Base-by-base conservation (phyloP, 306 rosid species). In the Mimosa bimucronata region DNA sequence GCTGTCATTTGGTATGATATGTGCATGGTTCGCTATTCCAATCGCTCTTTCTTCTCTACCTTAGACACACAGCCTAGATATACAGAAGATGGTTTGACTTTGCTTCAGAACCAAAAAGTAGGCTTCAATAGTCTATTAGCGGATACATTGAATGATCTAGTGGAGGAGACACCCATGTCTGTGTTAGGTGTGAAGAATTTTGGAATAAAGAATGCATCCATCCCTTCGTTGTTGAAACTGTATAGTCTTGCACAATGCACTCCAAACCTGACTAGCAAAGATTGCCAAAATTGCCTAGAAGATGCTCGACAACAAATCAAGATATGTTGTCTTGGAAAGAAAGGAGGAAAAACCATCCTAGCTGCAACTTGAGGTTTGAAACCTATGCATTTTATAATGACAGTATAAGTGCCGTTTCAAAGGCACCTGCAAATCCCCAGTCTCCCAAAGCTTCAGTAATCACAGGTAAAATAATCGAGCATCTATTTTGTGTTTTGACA, bases 21-120 rank as follows among this genome's bases (percentile, higher is more conserved):
- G 58, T 76, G 86, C 75, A 23, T 84, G 84, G 1, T 75, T 10
- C 75, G 83, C 10, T 86, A 78, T 76, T 84, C 89, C 50, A 68
- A 66, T 31, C 57, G 69, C 1, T 78, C 58, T 10, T 44, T 71
- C 38, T 66, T 34, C 71, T 31, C 44, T 3, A 66, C 15, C 5
- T 0, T 66, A 1, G 26, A 34, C 23, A 31, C 45, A 16, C 4
- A 6, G 3, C 71, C 44, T 65, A 15, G 0, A 31, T 31, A 4
- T n/a, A 65, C 18, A 15, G 0, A 29, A 13, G 1, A 9, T 16
- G 26, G 44, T 66, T 5, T 0, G 26, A 2, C 16, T 21, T 19
- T 9, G 28, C 28, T 66, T 11, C 15, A 57, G 8, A 3, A 23
- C 65, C 15, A 57, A 23, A 2, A 2, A 9, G 7, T 0, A 1